Percentiles rank a stretch among this genome's conserved stretches.
phyloP scores from a whole-genome alignment of 2,329 filamentous ascomycete genomes.

The Coniochaeta sp. region DNA sequence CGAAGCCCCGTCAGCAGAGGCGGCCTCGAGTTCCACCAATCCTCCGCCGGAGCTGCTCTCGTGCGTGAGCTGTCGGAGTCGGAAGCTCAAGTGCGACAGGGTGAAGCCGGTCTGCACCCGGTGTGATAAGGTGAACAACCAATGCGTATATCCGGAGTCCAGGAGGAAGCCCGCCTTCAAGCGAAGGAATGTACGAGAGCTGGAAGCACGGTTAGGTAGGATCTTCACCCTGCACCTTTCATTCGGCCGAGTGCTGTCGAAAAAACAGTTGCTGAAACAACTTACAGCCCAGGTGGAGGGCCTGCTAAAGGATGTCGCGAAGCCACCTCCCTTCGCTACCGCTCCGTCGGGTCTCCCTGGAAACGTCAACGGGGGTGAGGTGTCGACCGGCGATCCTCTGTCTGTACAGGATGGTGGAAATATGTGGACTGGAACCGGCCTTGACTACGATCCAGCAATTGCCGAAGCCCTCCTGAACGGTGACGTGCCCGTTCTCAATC shows the following conservation, averaged over 20 bases:
- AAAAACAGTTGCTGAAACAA: constrained; percentile 12
- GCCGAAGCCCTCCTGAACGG: background rate
- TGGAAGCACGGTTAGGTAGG: constrained; percentile 80
- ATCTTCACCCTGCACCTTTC: constrained; percentile 6
- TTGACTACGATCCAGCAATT: background rate
- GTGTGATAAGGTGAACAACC: constrained; percentile 65
- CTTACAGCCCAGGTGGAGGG: constrained; percentile 73
- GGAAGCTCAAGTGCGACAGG: constrained; percentile 86
- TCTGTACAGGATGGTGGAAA: background rate
- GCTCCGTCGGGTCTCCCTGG: too few relatives aligned
- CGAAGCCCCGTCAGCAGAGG: too few relatives aligned
- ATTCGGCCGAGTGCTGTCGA: constrained; percentile 3
- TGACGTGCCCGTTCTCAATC: background rate
- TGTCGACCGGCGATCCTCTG: background rate
- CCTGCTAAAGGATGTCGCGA: constrained; percentile 63
- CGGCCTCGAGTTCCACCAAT: too few relatives aligned
- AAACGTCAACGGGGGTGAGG: constrained; percentile 3
- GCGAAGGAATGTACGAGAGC: constrained; percentile 80
- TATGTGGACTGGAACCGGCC: background rate
- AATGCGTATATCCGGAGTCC: constrained; percentile 84
- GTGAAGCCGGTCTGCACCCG: constrained; percentile 71
- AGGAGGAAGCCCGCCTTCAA: constrained; percentile 84
- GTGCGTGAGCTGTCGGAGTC: constrained; percentile 73
- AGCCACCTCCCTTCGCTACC: too few relatives aligned
- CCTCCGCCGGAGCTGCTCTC: constrained; percentile 58